phyloP scores from a whole-genome alignment of 2,329 filamentous ascomycete species.

The Metarhizium guizhouense region DNA sequence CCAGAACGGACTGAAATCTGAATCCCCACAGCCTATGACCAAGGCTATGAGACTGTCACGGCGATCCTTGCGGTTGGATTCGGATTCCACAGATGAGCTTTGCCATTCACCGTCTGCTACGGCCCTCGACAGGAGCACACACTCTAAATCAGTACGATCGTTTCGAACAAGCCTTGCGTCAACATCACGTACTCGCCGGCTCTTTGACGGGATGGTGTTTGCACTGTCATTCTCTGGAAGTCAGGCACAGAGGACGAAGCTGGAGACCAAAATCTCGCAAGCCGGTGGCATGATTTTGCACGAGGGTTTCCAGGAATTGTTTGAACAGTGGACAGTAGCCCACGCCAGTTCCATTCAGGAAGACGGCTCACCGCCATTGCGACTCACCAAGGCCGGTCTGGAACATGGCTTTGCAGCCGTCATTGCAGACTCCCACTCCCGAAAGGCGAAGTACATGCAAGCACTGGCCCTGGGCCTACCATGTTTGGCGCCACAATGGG shows the following conservation, averaged over 20 bases:
- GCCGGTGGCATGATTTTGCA: conserved; percentile 66
- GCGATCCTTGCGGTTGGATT: conserved; percentile 22
- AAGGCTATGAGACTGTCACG: conserved; percentile 13
- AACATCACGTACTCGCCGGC: conserved; percentile 15
- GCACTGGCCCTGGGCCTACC: conserved; percentile 84
- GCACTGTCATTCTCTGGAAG: conserved; percentile 61
- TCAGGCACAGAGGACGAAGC: conserved; percentile 27
- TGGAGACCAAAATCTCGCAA: conserved; percentile 55
- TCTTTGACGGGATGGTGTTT: conserved; percentile 81
- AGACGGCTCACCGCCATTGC: conserved; percentile 30
- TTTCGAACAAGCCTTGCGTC: conserved; percentile 19
- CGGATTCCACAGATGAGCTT: conserved; percentile 40
- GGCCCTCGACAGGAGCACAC: conserved; percentile 28
- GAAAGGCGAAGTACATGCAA: conserved; percentile 89
- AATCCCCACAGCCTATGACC: conserved; percentile 17
- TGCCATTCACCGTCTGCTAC: conserved; percentile 28
- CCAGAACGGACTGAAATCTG: conserved; percentile 13
- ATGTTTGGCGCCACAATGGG: conserved; percentile 76
- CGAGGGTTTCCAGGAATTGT: conserved; percentile 74
- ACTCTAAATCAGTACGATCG: conserved; percentile 17
- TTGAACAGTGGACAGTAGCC: conserved; percentile 40
- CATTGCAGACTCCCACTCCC: conserved; percentile 76
- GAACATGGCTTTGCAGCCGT: conserved; percentile 71
- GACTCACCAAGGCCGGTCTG: conserved; percentile 42
- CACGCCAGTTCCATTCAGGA: conserved; percentile 20